Conservation (phyloP, 2,329 filamentous ascomycete genomes). For the Cercospora citrullina region DNA sequence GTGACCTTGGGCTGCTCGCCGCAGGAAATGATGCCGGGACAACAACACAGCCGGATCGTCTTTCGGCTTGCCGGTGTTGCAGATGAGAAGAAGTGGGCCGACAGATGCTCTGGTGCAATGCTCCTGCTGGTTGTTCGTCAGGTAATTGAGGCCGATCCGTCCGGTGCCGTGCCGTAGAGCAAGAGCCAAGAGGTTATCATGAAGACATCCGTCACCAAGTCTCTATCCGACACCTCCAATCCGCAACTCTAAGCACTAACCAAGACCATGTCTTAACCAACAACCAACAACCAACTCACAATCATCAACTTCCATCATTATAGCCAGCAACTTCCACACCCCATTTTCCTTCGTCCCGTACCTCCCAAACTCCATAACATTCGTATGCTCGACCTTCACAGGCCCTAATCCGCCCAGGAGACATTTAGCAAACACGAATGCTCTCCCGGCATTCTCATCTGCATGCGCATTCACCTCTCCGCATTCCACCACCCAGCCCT, state of each 20-base stretch:
- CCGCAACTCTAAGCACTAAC: too few relatives aligned
- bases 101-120: neutral
- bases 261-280: neutral
- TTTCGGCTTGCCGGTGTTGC: neutral
- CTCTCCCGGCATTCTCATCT: constrained; percentile 15
- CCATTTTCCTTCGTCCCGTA: neutral
- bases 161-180: too few relatives aligned
- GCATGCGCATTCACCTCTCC: constrained; percentile 15
- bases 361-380: constrained; percentile 14
- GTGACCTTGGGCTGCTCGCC: neutral
- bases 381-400: constrained; percentile 10
- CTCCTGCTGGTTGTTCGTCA: too few relatives aligned
- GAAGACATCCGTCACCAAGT: too few relatives aligned
- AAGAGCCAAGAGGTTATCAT: too few relatives aligned
- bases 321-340: constrained; percentile 12
- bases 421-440: constrained; percentile 3
- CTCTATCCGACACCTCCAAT: too few relatives aligned
- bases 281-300: neutral
- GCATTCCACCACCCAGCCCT: neutral
- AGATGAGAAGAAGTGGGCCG: neutral
- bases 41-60: neutral
- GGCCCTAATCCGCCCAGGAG: neutral
- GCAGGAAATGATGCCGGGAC: neutral
- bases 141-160: neutral
- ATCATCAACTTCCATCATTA: neutral